phyloP scores from a whole-genome alignment of 352 stramenopile genomes.

The Detonula confervacea region DNA sequence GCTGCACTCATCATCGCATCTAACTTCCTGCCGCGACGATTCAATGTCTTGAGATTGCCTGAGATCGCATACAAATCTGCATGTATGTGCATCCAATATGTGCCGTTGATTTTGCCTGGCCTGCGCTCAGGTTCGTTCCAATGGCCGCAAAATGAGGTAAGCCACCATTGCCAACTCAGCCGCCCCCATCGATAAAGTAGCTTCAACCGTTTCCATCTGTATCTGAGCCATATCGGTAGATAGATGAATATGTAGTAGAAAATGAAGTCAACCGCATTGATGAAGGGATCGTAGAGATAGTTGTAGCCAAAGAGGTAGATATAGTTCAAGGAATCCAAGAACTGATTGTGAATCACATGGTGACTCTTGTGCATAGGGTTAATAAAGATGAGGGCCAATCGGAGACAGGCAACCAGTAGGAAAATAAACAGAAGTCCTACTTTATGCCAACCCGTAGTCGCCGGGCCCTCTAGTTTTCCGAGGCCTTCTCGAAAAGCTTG shows the following conservation, averaged over 20 bases:
- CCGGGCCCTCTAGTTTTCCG: slow-evolving; percentile 32
- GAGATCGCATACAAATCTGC: neutral
- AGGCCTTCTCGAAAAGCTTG: neutral
- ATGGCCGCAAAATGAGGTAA: neutral
- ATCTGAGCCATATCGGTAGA: neutral
- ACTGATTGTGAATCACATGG: no score
- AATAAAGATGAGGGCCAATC: slow-evolving; percentile 11
- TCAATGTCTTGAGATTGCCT: neutral
- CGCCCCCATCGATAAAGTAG: neutral
- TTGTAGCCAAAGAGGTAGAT: no score
- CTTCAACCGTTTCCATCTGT: neutral
- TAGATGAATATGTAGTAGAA: neutral
- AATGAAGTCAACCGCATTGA: slow-evolving; percentile 1
- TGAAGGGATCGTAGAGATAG: no score
- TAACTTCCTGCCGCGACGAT: neutral
- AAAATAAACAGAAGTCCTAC: slow-evolving; percentile 10
- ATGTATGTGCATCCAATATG: neutral
- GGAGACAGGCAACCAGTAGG: slow-evolving; percentile 9
- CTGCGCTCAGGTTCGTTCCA: neutral
- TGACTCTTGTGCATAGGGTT: neutral
- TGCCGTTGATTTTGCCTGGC: slow-evolving; percentile 2
- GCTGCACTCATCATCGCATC: no score
- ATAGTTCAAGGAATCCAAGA: no score
- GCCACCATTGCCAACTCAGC: neutral
- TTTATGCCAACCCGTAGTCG: slow-evolving; percentile 12